Evolutionary conservation across 2,329 filamentous ascomycete species (phyloP).

Genomic region (Ceratocystiopsis brevicomis): DNA sequence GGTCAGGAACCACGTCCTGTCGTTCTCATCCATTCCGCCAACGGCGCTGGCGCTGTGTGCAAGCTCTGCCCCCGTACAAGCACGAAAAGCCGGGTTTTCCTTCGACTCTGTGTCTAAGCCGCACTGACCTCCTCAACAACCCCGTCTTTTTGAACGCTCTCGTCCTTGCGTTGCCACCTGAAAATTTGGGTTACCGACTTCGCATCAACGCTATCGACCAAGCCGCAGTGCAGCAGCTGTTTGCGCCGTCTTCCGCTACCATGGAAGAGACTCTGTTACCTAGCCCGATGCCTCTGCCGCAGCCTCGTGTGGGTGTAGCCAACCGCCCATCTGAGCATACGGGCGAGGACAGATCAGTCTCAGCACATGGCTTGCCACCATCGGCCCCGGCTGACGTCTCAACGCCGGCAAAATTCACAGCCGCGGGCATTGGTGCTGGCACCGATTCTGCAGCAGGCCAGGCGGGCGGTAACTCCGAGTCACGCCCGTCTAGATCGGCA

Average conservation of each 20-base stretch:
- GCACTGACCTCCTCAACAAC: background rate
- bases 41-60: conserved; percentile 16
- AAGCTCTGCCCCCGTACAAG: conserved; percentile 21
- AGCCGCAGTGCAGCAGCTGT: conserved; percentile 8
- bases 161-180: background rate
- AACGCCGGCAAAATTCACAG: conserved; percentile 2
- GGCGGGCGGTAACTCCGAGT: conserved; percentile 20
- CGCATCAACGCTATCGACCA: conserved; percentile 7
- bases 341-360: too few relatives aligned
- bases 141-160: background rate
- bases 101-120: conserved; percentile 1
- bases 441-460: background rate
- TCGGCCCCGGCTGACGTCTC: conserved; percentile 17
- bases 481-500: conserved; percentile 30
- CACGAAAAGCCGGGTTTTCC: conserved; percentile 7
- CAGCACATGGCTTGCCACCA: conserved; percentile 11
- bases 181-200: too few relatives aligned
- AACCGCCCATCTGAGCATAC: background rate
- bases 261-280: conserved; percentile 4
- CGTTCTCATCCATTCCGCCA: conserved; percentile 15
- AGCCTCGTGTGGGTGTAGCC: conserved; percentile 1
- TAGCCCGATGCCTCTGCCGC: conserved; percentile 1
- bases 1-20: conserved; percentile 18
- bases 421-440: conserved; percentile 1
- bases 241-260: background rate